A percentile compares a stretch with the other conserved stretches of the same genome.
These are phyloP conservation scores for Phytophthora pistaciae DNA, from an alignment of 352 stramenopile genomes.

Conservation along the genomic window DNA sequence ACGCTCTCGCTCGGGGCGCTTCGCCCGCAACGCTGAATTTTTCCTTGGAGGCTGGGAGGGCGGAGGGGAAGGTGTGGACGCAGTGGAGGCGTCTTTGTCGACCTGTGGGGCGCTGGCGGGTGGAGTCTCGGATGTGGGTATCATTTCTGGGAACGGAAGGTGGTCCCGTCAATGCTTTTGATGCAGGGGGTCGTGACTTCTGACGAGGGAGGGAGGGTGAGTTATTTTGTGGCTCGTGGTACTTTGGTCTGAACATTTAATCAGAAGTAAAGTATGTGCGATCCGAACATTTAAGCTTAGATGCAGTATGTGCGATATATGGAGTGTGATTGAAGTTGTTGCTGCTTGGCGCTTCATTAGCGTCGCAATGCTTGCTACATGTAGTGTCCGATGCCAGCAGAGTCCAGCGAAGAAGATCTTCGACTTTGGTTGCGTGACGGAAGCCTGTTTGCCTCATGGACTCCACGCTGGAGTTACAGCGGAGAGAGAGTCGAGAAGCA, in stretches of 20 bases:
- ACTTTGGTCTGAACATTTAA: constrained; percentile 23
- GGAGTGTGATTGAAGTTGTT: constrained; percentile 10
- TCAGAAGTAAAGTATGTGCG: constrained; percentile 24
- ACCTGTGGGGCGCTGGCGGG: background rate
- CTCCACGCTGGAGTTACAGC: too few species aligned
- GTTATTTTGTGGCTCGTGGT: constrained; percentile 8
- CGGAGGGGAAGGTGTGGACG: background rate
- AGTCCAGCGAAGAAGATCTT: constrained; percentile 10
- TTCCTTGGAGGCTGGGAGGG: background rate
- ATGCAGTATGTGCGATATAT: background rate
- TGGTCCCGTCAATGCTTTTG: constrained; percentile 5
- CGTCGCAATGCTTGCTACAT: background rate
- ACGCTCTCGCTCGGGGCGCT: constrained; percentile 49
- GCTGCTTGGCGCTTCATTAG: background rate
- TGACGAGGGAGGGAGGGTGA: background rate
- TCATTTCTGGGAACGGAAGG: constrained; percentile 25
- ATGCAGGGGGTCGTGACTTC: constrained; percentile 12
- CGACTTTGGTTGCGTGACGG: constrained; percentile 9
- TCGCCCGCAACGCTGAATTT: constrained; percentile 25
- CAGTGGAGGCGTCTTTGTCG: constrained; percentile 9
- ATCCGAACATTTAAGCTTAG: background rate
- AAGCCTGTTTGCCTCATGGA: background rate
- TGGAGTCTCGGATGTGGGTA: constrained; percentile 11
- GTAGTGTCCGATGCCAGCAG: background rate
- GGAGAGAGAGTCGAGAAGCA: constrained; percentile 1